Base-by-base conservation (phyloP, 2,329 filamentous ascomycete genomes). In the Claviceps spartinae region DNA sequence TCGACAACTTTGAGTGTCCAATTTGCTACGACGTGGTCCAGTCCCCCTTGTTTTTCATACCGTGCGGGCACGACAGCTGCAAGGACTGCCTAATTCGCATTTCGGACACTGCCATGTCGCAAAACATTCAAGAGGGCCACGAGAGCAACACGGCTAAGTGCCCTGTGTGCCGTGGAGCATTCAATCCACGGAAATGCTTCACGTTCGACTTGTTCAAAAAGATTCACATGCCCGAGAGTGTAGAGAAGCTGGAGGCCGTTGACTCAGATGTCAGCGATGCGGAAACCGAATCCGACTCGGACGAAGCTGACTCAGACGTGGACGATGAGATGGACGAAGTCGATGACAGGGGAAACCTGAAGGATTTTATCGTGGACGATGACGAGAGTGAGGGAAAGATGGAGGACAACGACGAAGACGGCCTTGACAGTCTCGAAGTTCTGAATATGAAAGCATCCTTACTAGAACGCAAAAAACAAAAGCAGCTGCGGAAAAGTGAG, bases 41-140 rank as follows among this genome's bases (percentile, higher is more conserved):
- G 14, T 89, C 90, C 55, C 86, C 87, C 0, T 78, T 78, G 3
- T 86, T 95, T 56, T 84, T 90, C 64, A 74, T 88, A 49, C 88
- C 88, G 1, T 95, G 89, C 61, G 89, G 89, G 2, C 89, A 95
- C 61, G 80, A 83, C 54, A 81, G 82, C 24, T 95, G 89, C 65
- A 71, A 76, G 1, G 84, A 89, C 56, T 95, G 89, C 62, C 82
- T 93, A 55, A 75, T 79, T 5, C 79, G 77, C 51, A 75, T 94
- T 47, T 74, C 75, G 0, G 86, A 88, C 55, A 80, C 69, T 44
- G 67, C 82, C 3, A 67, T 74, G 1, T 70, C 73, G 51, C 72
- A 71, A 16, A 73, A 72, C 54, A 69, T 85, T 43, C 76, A 71
- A 30, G 73, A 80, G 53, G 85, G 82, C 5, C 72, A 81, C 37